Evolutionary conservation across 345 rosid genomes (phyloP), one percentile per base, ranked within the genome.

Genomic region (Citrus medica): DNA sequence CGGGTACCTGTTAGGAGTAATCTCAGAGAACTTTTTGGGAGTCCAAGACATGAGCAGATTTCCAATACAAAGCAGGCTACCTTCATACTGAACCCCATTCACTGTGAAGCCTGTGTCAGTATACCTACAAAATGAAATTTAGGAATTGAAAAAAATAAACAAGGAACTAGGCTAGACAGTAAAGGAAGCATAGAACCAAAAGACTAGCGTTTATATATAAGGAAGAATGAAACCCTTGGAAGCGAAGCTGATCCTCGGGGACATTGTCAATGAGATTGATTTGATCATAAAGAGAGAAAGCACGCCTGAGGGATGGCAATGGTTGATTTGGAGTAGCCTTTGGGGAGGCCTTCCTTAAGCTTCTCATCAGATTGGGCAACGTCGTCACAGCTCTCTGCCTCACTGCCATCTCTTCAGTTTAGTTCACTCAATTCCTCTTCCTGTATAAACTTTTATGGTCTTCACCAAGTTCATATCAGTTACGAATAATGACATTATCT

Each of bases 281-380:
- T 90, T 95, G 98, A 79, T 95, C 98, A 72, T 95, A 94, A 28
- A 93, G 94, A 82, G 98, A 95, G 78, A 95, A 93, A 67, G 97
- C 95, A 73, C 98, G 87, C 69, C 98, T 78, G 22, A 93, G 90
- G 13, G 98, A 93, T 0, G 97, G 98, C 71, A 94, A 83, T 4
- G 78, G 74, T 14, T 73, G 83, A 67, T 70, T 83, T 0, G 71
- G 25, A 66, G 7, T 59, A 73, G 80, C 58, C n/a, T 66, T 77
- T 73, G 71, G 76, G 40, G 78, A 78, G 33, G 65, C 90, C 42
- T 83, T 85, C 48, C 87, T 80, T 30, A 87, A 80, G 78, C 81
- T 85, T 77, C 83, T 80, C 10, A 91, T 88, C 76, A 91, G 87
- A 48, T 83, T 86, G 14, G 97, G 97, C 71, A 94, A 83, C 7